phyloP scores from a whole-genome alignment of 2,329 filamentous ascomycete species.

The Dactylonectria macrodidyma region DNA sequence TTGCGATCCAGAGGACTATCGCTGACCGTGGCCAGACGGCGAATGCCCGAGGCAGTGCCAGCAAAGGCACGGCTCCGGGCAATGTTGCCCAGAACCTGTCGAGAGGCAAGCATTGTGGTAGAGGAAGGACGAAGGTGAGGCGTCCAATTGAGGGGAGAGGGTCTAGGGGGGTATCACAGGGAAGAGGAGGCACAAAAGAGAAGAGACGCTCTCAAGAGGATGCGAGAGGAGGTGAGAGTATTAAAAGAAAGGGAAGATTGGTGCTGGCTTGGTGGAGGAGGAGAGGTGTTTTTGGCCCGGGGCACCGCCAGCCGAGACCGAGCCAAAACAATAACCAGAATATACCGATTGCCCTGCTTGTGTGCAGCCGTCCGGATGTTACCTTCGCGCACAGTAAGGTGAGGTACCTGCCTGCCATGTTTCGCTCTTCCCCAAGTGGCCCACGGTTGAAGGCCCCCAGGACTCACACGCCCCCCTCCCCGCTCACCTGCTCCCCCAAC shows the following conservation, averaged over 20 bases:
- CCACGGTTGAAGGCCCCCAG: constrained; percentile 21
- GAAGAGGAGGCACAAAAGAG: constrained; percentile 33
- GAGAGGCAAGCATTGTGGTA: constrained; percentile 77
- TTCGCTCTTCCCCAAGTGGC: constrained; percentile 26
- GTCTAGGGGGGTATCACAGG: constrained; percentile 46
- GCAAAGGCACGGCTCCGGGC: constrained; percentile 72
- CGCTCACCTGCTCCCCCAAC: constrained; percentile 2
- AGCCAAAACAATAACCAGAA: constrained; percentile 33
- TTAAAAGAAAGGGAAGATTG: constrained; percentile 48
- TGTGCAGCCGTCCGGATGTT: constrained; percentile 34
- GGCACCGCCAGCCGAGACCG: constrained; percentile 41
- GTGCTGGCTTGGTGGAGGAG: constrained; percentile 44
- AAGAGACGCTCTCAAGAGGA: constrained; percentile 41
- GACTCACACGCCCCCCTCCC: constrained; percentile 14
- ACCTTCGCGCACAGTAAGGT: constrained; percentile 36
- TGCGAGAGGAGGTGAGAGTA: constrained; percentile 42
- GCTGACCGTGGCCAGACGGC: constrained; percentile 86
- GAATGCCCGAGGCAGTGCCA: constrained; percentile 72
- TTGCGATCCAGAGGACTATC: constrained; percentile 92
- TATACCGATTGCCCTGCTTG: constrained; percentile 13
- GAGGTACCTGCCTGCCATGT: constrained; percentile 36
- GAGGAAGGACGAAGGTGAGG: constrained; percentile 34
- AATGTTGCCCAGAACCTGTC: constrained; percentile 77
- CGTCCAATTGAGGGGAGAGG: constrained; percentile 46
- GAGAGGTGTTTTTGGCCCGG: constrained; percentile 45